Base-by-base conservation (phyloP, 306 rosid genomes). In the Cucurbita maxima region DNA sequence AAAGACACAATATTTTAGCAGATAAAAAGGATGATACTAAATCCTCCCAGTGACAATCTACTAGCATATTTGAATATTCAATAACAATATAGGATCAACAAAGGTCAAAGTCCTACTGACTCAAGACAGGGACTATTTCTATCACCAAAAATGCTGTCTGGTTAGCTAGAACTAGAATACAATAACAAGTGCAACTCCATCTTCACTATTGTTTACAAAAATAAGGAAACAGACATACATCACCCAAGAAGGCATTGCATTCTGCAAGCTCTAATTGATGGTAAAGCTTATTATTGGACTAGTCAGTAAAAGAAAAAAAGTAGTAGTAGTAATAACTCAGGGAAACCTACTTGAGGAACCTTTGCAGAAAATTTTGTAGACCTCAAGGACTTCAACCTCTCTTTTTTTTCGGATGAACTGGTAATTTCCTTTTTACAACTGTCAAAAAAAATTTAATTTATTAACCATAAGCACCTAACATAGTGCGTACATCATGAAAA, bases 371-470 rank as follows among this genome's bases (percentile, higher is more conserved):
- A 77, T 78, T 68, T 79, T 48, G 90, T 85, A 67, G 87, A 87
- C 80, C 92, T 86, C 70, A 90, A 90, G 68, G 94, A 77, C 81
- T 74, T 86, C 93, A 90, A 81, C 83, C 86, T 86, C 77, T 87
- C 91, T 61, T 78, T 78, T 66, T 50, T 76, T 76, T 83, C 79
- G 43, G 85, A 76, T 11, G 87, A 81, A 61, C 50, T 45, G 62
- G 87, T 76, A 57, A 81, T 69, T 67, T 80, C 87, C 64, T 54
- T 58, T 78, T 78, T 83, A 78, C 82, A 80, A 75, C 57, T 81
- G 63, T 81, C 73, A 76, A 89, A 86, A 60, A 41, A 55, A 79
- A 73, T 79, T 54, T 44, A 59, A 77, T 78, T 43, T 34, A 64
- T 70, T 70, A 14, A 20, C 63, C 73, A 44, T 34, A 18, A 57